phyloP scores from a whole-genome alignment of 2,329 filamentous ascomycete species.

The Fonsecaea nubica region DNA sequence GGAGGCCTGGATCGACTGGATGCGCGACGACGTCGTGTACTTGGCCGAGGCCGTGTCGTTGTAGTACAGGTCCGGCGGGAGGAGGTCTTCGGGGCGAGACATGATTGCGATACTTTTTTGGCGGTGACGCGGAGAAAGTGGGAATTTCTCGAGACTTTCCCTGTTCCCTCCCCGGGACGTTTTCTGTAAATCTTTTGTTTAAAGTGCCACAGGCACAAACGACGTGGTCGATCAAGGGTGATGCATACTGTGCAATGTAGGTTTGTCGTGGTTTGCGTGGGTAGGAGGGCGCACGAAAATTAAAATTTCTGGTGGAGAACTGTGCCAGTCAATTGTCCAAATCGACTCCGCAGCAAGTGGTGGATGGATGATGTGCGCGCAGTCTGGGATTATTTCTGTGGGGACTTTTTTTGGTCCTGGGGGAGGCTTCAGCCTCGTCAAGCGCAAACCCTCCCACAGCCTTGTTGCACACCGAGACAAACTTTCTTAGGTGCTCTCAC shows the following conservation, averaged over 20 bases:
- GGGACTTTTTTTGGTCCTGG: background rate
- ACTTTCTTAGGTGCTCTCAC: too few species aligned
- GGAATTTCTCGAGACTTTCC: too few species aligned
- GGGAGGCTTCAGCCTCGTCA: too few species aligned
- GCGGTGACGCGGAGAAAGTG: background rate
- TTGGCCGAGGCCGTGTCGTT: slow-evolving; percentile 94
- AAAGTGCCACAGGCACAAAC: slow-evolving; percentile 8
- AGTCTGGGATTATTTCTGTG: background rate
- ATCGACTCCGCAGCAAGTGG: background rate
- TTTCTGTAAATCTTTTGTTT: background rate
- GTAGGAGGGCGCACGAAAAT: background rate
- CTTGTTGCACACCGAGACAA: too few species aligned
- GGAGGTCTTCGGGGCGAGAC: slow-evolving; percentile 95
- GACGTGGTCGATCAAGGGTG: background rate
- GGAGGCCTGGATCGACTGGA: slow-evolving; percentile 89
- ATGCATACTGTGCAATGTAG: background rate
- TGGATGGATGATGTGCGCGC: background rate
- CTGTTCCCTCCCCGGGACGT: background rate
- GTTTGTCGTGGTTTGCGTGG: background rate
- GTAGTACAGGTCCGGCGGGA: slow-evolving; percentile 98
- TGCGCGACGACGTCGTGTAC: slow-evolving; percentile 95
- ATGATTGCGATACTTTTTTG: slow-evolving; percentile 61
- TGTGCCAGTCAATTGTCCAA: too few species aligned
- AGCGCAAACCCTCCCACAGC: too few species aligned
- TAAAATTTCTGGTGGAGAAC: slow-evolving; percentile 7